phyloP scores from a whole-genome alignment of 164 flowering plant genomes.

The Aristolochia fimbriata region DNA sequence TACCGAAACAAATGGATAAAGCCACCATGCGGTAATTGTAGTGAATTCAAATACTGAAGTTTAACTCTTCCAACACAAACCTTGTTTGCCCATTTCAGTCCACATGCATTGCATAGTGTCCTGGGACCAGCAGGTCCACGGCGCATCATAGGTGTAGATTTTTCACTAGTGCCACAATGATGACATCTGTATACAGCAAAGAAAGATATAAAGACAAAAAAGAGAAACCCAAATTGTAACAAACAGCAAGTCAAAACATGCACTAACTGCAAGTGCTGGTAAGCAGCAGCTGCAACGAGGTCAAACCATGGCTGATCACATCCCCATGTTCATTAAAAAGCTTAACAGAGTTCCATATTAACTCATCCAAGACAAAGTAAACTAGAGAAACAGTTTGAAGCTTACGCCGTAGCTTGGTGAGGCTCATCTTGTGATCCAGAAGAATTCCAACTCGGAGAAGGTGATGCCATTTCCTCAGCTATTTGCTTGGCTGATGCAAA shows the following conservation, averaged over 20 bases:
- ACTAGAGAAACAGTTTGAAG: background rate
- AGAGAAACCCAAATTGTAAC: background rate
- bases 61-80: background rate
- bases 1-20: too few species aligned
- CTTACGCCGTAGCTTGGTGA: conserved; percentile 4
- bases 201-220: background rate
- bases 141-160: conserved; percentile 16
- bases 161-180: conserved; percentile 15
- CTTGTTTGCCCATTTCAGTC: conserved; percentile 17
- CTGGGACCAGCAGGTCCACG: conserved; percentile 16
- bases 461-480: conserved; percentile 6
- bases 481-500: conserved; percentile 10
- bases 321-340: background rate
- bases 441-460: conserved; percentile 6
- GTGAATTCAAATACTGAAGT: too few species aligned
- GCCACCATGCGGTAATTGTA: too few species aligned
- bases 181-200: conserved; percentile 6
- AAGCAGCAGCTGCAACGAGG: too few species aligned
- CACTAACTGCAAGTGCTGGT: too few species aligned
- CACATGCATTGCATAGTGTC: conserved; percentile 19
- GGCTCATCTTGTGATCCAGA: background rate
- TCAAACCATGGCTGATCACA: background rate
- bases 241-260: background rate
- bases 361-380: background rate
- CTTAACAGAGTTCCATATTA: background rate